Evolutionary conservation across 345 rosid species (phyloP), one percentile per base, ranked within the genome.

Genomic region (Gossypium longicalyx): DNA sequence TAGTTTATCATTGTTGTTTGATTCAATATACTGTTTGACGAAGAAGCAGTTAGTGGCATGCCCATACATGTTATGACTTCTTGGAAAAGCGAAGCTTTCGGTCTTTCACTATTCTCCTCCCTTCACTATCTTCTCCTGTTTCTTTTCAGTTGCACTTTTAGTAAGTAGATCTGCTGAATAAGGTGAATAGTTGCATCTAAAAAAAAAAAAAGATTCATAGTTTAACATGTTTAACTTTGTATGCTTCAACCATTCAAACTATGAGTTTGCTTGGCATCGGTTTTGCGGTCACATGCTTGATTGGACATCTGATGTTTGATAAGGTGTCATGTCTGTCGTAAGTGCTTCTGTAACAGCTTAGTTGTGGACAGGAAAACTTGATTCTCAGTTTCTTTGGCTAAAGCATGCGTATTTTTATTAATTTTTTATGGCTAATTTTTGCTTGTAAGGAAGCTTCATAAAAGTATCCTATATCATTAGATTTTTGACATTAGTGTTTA

Each of bases 1-100:
- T 76, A 64, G 41, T 59, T 67, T 22, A 64, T 68, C 56, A 41
- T 68, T 79, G 38, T 75, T 67, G 47, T 79, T 44, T 61, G 44
- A 4, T 64, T 41, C 0, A 0, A 20, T n/a, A 48, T 48, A 29
- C 12, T 52, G 63, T 20, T 7, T 52, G 65, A 16, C 38, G 51
- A 58, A 12, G 57, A 29, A 29, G 60, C 11, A 41, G 52, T 71
- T 22, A 48, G 45, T 51, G 43, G 58, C 23, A 51, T 69, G 58
- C 22, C 72, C 7, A 12, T 65, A 43, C 27, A 43, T 47, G 72
- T 48, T 34, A 27, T 53, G 61, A 52, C 15, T 52, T 70, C n/a
- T 53, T n/a, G 10, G 27, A 10, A 70, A 53, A 29, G 7, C 1
- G n/a, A 34, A 70, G 34, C 72, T 57, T 57, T 67, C 34, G 3